phyloP scores from a whole-genome alignment of 2,329 filamentous ascomycete genomes.

The Hypoxylon sp. region DNA sequence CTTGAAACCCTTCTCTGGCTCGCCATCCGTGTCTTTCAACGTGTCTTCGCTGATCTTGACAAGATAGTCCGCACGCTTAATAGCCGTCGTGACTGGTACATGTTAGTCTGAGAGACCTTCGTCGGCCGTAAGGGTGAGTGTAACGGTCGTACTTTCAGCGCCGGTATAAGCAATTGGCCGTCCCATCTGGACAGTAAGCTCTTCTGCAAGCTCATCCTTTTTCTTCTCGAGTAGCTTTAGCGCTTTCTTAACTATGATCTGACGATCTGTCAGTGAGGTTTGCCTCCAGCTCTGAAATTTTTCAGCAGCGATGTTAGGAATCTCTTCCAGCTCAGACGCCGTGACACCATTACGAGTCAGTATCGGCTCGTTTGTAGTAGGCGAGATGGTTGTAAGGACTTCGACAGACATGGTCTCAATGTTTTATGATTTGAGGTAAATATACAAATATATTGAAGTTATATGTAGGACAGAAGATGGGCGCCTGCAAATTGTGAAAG shows the following conservation, averaged over 20 bases:
- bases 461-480: constrained; percentile 2
- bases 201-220: constrained; percentile 84
- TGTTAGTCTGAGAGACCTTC: constrained; percentile 28
- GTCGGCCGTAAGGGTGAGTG: not conserved
- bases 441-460: not conserved
- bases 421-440: constrained; percentile 1
- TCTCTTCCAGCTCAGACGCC: constrained; percentile 75
- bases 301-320: constrained; percentile 80
- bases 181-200: constrained; percentile 96
- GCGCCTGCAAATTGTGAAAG: constrained; percentile 1
- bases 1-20: constrained; percentile 89
- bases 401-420: constrained; percentile 71
- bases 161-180: constrained; percentile 89
- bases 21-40: constrained; percentile 84
- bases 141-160: constrained; percentile 71
- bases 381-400: constrained; percentile 85
- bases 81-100: constrained; percentile 77
- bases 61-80: constrained; percentile 88
- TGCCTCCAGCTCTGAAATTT: constrained; percentile 84
- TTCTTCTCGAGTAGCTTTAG: constrained; percentile 78
- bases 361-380: constrained; percentile 87
- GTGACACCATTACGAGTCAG: constrained; percentile 83
- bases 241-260: constrained; percentile 85
- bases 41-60: constrained; percentile 85
- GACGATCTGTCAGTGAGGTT: constrained; percentile 80